Percentiles rank a stretch among this genome's conserved stretches.
Conservation (phyloP, 148 eudicot genomes). For the Rhododendron molle region DNA sequence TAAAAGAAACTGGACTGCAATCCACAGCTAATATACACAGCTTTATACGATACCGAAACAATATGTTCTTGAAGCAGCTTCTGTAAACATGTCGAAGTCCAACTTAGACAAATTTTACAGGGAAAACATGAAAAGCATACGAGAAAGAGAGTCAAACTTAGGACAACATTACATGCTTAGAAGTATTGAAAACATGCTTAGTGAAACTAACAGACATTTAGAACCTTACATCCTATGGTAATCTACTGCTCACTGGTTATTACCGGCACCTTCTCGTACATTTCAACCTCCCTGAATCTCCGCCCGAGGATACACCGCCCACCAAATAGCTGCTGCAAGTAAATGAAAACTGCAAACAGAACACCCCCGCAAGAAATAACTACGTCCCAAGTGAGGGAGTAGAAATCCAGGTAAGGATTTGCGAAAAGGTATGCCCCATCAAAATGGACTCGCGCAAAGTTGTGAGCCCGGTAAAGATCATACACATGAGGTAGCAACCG, state of each 20-base stretch:
- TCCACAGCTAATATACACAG: no score
- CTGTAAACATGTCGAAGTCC: no score
- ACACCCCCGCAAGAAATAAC: not conserved
- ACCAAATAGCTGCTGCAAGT: conserved; percentile 12
- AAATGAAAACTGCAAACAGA: not conserved
- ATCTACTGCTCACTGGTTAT: not conserved
- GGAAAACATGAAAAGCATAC: no score
- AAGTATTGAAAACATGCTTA: not conserved
- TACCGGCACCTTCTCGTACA: not conserved
- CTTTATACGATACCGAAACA: no score
- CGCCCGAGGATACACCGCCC: not conserved
- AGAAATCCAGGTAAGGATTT: conserved; percentile 30
- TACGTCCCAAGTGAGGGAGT: conserved; percentile 34
- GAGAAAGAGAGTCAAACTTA: no score
- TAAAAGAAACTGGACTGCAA: no score
- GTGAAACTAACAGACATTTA: not conserved
- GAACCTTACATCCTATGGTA: not conserved
- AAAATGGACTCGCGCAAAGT: not conserved
- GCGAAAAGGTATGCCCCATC: conserved; percentile 26
- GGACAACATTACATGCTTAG: not conserved
- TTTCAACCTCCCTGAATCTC: not conserved
- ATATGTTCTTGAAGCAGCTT: no score
- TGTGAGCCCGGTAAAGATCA: conserved; percentile 32
- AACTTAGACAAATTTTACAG: no score
- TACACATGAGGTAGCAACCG: conserved; percentile 36